Evolutionary conservation across 2,329 filamentous ascomycete genomes (phyloP), one percentile per base, ranked within the genome.

Genomic region (Purpureocillium lavendulum): DNA sequence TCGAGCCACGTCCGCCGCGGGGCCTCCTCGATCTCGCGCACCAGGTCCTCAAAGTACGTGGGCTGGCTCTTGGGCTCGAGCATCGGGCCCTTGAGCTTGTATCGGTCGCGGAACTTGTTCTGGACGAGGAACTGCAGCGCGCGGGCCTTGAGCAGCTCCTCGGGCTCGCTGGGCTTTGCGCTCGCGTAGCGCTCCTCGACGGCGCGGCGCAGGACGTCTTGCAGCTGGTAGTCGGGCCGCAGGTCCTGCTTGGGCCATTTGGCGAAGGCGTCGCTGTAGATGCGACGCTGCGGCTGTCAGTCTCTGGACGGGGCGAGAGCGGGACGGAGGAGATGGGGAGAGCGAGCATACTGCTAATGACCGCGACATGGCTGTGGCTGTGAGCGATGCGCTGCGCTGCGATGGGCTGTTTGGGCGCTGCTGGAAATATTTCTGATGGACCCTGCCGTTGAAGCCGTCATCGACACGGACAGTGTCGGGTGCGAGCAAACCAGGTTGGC

Each of bases 211-310:
- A 83, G 60, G 28, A 75, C 66, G 47, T 76, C 69, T 51, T 75
- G 75, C 48, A 84, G 69, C 56, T 82, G 77, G 54, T 73, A 67
- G 42, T 79, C 70, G 7, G 79, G 79, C 1, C 80, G 76, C 33
- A 84, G 67, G 42, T 66, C 64, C 52, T 83, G 79, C 50, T 73
- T 72, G 34, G 80, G 80, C 80, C 80, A 84, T 46, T 69, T 67
- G 41, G 69, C 63, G 40, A 65, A 58, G 47, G 55, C 59, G 41
- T 63, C 60, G 36, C 54, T 49, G 51, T 63, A 64, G 35, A 62
- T 54, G 42, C 56, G 59, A 46, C 56, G 54, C 62, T 66, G 37
- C 3, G 16, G 7, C 3, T 12, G 29, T 29, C 21, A 35, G 24
- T 31, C 14, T 28, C 14, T n/a, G 7, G 3, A 14, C 7, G 29